phyloP scores from a whole-genome alignment of 202 grass and related monocot species.

The Eragrostis tef region DNA sequence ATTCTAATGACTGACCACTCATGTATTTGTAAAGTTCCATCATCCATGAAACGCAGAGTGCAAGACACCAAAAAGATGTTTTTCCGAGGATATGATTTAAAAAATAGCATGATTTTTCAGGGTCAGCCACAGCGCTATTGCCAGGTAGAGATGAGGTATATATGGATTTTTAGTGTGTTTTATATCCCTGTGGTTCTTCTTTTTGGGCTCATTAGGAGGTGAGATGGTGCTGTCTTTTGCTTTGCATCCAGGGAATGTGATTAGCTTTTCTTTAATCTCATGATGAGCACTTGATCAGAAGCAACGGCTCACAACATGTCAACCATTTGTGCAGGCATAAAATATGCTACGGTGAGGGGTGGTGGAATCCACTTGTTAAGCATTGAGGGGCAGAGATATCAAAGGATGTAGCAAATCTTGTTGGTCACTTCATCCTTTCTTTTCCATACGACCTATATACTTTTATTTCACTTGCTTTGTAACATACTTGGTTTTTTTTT shows the following conservation, averaged over 20 bases:
- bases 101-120: slow-evolving; percentile 47
- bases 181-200: slow-evolving; percentile 23
- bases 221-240: slow-evolving; percentile 45
- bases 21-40: slow-evolving; percentile 44
- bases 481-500: background rate
- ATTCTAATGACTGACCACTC: slow-evolving; percentile 29
- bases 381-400: slow-evolving; percentile 37
- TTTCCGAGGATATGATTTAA: slow-evolving; percentile 43
- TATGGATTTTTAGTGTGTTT: background rate
- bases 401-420: slow-evolving; percentile 45
- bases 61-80: slow-evolving; percentile 46
- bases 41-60: slow-evolving; percentile 34
- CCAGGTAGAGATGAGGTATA: slow-evolving; percentile 43
- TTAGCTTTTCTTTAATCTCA: slow-evolving; percentile 60
- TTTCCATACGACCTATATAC: slow-evolving; percentile 4
- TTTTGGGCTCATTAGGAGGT: slow-evolving; percentile 41
- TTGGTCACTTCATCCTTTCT: slow-evolving; percentile 43
- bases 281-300: slow-evolving; percentile 46
- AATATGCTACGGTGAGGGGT: slow-evolving; percentile 40
- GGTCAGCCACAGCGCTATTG: slow-evolving; percentile 53
- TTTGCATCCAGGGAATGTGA: slow-evolving; percentile 44
- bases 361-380: slow-evolving; percentile 54
- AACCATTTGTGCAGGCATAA: slow-evolving; percentile 52
- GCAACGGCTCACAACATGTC: slow-evolving; percentile 57
- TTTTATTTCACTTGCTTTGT: background rate